A percentile compares a stretch with the other conserved stretches of the same genome.
These are phyloP conservation scores for Pezicula carpinea DNA, from an alignment of 2,329 filamentous ascomycete genomes.

Conservation along the genomic window DNA sequence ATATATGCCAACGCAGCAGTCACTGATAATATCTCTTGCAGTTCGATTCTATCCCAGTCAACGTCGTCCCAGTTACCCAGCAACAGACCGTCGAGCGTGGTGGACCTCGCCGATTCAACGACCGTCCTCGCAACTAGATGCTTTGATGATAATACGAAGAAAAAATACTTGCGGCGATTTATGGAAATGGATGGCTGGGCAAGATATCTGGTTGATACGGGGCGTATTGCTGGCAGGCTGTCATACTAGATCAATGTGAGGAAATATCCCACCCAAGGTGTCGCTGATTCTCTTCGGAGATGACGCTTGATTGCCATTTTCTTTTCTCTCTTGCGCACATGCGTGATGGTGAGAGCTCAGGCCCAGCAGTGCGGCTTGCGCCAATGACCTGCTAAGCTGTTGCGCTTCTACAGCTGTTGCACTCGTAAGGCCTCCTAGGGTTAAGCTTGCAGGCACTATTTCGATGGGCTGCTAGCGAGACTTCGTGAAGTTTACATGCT, in stretches of 20 bases:
- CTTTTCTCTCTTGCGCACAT: slow-evolving; percentile 11
- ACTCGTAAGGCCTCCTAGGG: too few relatives aligned
- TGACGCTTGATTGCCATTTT: slow-evolving; percentile 91
- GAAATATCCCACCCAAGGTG: slow-evolving; percentile 70
- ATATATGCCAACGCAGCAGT: slow-evolving; percentile 1
- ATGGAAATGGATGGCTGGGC: slow-evolving; percentile 15
- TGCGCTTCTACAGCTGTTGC: too few relatives aligned
- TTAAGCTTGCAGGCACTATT: too few relatives aligned
- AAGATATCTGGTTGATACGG: slow-evolving; percentile 25
- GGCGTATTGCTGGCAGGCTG: slow-evolving; percentile 26
- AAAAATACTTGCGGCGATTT: slow-evolving; percentile 10
- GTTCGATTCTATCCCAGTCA: slow-evolving; percentile 98
- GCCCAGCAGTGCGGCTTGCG: too few relatives aligned
- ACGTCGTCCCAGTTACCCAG: slow-evolving; percentile 86
- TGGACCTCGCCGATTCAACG: slow-evolving; percentile 68
- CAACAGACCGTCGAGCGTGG: slow-evolving; percentile 75
- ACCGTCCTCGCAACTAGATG: slow-evolving; percentile 49
- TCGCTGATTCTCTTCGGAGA: slow-evolving; percentile 77
- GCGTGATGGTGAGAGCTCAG: slow-evolving; percentile 1
- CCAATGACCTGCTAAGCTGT: too few relatives aligned
- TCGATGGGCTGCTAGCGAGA: too few relatives aligned
- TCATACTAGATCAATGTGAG: slow-evolving; percentile 53
- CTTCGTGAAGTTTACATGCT: too few relatives aligned
- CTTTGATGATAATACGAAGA: slow-evolving; percentile 19
- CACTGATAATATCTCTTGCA: slow-evolving; percentile 38